Evolutionary conservation across 805 yeast species (phyloP).

Genomic region (Saccharomycopsis fibuligera): DNA sequence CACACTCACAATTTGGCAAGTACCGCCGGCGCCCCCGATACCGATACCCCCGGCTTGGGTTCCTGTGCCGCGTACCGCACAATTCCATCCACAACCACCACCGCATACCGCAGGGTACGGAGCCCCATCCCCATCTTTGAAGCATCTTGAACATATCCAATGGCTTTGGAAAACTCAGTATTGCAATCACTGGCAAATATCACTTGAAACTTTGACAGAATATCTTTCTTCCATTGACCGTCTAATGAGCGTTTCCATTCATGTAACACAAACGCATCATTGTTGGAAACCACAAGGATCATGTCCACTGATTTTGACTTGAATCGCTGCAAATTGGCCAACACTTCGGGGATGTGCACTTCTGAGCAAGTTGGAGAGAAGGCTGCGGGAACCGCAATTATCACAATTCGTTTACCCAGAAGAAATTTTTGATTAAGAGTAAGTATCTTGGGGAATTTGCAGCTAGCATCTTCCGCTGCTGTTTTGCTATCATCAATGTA

Average conservation of each 20-base stretch:
- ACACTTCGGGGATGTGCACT: constrained; percentile 65
- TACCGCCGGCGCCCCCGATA: constrained; percentile 31
- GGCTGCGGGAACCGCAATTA: constrained; percentile 81
- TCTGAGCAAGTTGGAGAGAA: constrained; percentile 79
- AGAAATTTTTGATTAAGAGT: constrained; percentile 3
- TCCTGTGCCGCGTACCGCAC: constrained; percentile 40
- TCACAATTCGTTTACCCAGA: constrained; percentile 46
- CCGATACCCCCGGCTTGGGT: constrained; percentile 32
- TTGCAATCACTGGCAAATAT: constrained; percentile 64
- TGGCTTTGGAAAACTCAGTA: constrained; percentile 48
- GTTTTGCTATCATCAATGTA: constrained; percentile 7
- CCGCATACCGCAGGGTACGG: constrained; percentile 68
- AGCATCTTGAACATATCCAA: constrained; percentile 54
- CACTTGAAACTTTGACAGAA: constrained; percentile 20
- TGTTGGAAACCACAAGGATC: constrained; percentile 57
- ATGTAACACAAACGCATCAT: constrained; percentile 63
- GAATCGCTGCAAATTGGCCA: constrained; percentile 44
- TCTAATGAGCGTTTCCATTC: constrained; percentile 58
- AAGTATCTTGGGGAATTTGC: constrained; percentile 13
- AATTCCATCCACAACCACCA: constrained; percentile 55
- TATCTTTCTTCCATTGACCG: background rate
- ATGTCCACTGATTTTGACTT: constrained; percentile 55
- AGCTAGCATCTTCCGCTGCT: background rate
- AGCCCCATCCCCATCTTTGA: constrained; percentile 47
- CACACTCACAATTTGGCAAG: constrained; percentile 26